Evolutionary conservation across 768 basidiomycete species (phyloP).

Genomic region (Chlorophyllum brunneum): DNA sequence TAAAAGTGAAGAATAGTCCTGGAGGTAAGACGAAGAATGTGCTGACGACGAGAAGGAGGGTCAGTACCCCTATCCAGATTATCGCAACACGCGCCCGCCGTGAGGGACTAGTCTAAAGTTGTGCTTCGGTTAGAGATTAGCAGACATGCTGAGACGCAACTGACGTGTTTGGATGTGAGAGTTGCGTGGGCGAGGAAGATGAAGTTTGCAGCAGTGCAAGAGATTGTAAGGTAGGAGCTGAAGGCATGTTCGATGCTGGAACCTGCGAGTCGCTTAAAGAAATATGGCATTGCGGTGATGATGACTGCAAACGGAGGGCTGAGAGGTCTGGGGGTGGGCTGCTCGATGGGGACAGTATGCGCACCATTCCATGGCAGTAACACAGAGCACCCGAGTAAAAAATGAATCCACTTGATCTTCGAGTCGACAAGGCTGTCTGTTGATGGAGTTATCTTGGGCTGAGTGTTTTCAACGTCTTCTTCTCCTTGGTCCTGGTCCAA

Average conservation of each 20-base stretch:
- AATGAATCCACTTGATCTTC: constrained; percentile 60
- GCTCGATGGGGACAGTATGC: constrained; percentile 16
- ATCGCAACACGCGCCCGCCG: constrained; percentile 51
- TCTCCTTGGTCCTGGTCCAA: constrained; percentile 13
- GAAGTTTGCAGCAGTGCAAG: constrained; percentile 65
- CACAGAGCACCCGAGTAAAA: constrained; percentile 73
- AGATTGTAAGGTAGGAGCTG: constrained; percentile 60
- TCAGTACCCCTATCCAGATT: constrained; percentile 47
- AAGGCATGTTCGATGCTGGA: constrained; percentile 59
- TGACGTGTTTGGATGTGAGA: constrained; percentile 59
- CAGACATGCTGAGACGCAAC: constrained; percentile 18
- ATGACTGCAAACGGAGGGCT: constrained; percentile 47
- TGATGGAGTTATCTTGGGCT: constrained; percentile 15
- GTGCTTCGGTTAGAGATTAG: constrained; percentile 1
- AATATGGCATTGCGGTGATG: constrained; percentile 84
- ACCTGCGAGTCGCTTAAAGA: constrained; percentile 62
- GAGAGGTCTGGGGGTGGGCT: not conserved
- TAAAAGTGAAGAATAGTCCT: constrained; percentile 59
- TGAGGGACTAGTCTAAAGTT: constrained; percentile 53
- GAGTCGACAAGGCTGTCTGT: constrained; percentile 32
- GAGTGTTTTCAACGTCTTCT: constrained; percentile 6
- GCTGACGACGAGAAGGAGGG: constrained; percentile 59
- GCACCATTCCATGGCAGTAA: constrained; percentile 90
- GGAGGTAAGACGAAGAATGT: constrained; percentile 55
- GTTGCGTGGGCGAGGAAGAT: constrained; percentile 74